Conservation (phyloP, 306 rosid species). For the Chamaecrista fasciculata region DNA sequence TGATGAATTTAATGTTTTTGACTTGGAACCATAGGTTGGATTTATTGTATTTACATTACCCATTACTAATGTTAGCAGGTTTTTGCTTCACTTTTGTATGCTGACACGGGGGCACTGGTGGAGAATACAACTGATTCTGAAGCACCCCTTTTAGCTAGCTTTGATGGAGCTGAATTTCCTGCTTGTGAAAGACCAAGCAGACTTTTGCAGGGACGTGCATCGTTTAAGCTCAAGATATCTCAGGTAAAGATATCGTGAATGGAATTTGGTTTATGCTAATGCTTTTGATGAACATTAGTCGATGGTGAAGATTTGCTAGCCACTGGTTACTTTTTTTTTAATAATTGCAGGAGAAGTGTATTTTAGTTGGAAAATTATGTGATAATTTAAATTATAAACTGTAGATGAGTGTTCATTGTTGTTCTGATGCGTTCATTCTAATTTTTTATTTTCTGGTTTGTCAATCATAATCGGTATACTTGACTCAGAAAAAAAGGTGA, state of each 20-base stretch:
- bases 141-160: slow-evolving; percentile 80
- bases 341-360: not conserved
- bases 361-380: slow-evolving; percentile 10
- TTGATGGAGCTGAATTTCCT: slow-evolving; percentile 77
- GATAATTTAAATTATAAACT: not conserved
- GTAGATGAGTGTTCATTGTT: not conserved
- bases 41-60: slow-evolving; percentile 17
- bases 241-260: slow-evolving; percentile 55
- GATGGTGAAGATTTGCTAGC: not conserved
- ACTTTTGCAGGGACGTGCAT: slow-evolving; percentile 79
- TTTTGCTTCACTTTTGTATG: slow-evolving; percentile 80
- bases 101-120: slow-evolving; percentile 66
- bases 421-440: not conserved
- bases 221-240: slow-evolving; percentile 92
- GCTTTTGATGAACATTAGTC: slow-evolving; percentile 1
- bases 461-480: not conserved
- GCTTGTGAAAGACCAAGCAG: slow-evolving; percentile 67
- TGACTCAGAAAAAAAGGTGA: not conserved
- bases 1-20: slow-evolving; percentile 19
- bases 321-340: not conserved
- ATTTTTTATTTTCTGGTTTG: not conserved
- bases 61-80: slow-evolving; percentile 49
- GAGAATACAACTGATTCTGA: slow-evolving; percentile 77
- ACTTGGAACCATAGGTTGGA: slow-evolving; percentile 1
- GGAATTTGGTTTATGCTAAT: slow-evolving; percentile 15